Evolutionary conservation across 2,329 filamentous ascomycete species (phyloP).

Genomic region (Cadophora luteo-olivacea): DNA sequence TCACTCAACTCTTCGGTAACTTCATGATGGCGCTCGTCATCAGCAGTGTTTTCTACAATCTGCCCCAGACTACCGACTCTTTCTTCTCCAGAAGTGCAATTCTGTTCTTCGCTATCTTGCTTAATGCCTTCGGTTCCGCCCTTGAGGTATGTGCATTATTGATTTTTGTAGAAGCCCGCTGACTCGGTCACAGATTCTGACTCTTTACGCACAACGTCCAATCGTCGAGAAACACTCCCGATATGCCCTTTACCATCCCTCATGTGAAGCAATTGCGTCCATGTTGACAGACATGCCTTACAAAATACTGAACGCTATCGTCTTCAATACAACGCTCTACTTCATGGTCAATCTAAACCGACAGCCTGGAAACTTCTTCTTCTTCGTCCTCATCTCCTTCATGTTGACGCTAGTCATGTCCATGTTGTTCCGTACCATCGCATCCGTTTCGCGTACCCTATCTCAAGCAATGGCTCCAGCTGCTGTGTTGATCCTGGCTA

Average conservation of each 20-base stretch:
- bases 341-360: constrained; percentile 85
- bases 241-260: constrained; percentile 91
- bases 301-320: constrained; percentile 66
- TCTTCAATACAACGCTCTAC: constrained; percentile 83
- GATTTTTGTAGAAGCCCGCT: not conserved
- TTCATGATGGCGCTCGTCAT: constrained; percentile 65
- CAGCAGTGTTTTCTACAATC: constrained; percentile 67
- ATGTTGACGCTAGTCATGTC: constrained; percentile 60
- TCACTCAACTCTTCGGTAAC: constrained; percentile 50
- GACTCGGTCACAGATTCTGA: constrained; percentile 62
- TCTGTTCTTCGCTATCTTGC: constrained; percentile 71
- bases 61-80: constrained; percentile 57
- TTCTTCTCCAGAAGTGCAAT: constrained; percentile 69
- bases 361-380: constrained; percentile 81
- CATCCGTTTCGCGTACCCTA: constrained; percentile 73
- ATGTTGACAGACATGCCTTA: constrained; percentile 88
- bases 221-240: constrained; percentile 90
- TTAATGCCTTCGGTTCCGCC: constrained; percentile 68
- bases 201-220: constrained; percentile 81
- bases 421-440: constrained; percentile 88
- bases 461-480: constrained; percentile 68
- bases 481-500: constrained; percentile 53
- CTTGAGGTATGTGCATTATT: constrained; percentile 52
- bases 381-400: constrained; percentile 60
- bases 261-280: constrained; percentile 85